Conservation (phyloP, 2,329 filamentous ascomycete genomes). For the Claviceps citrina region DNA sequence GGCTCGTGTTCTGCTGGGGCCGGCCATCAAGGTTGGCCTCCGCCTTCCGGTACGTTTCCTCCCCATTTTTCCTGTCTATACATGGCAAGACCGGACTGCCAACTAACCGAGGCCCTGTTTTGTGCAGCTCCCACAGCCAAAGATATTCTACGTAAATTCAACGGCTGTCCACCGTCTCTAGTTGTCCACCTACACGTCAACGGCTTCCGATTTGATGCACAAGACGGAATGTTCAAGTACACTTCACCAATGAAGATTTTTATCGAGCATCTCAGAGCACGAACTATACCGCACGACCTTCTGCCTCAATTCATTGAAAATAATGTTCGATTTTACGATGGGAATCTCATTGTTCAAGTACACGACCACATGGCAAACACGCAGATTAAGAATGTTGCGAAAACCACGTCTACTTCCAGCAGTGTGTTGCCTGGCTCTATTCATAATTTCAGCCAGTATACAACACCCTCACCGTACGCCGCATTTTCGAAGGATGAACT, state of each 20-base stretch:
- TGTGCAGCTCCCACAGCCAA: slow-evolving; percentile 51
- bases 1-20: slow-evolving; percentile 32
- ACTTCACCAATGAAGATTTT: slow-evolving; percentile 77
- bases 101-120: neutral
- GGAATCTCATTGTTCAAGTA: slow-evolving; percentile 87
- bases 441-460: slow-evolving; percentile 78
- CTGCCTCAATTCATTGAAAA: slow-evolving; percentile 58
- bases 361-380: slow-evolving; percentile 65
- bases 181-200: slow-evolving; percentile 72
- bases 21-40: slow-evolving; percentile 26
- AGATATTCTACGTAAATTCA: slow-evolving; percentile 73
- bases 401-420: slow-evolving; percentile 36
- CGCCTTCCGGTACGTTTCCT: slow-evolving; percentile 33
- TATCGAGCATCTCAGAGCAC: slow-evolving; percentile 59
- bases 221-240: slow-evolving; percentile 84
- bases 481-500: slow-evolving; percentile 52
- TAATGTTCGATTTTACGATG: slow-evolving; percentile 77
- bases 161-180: slow-evolving; percentile 61
- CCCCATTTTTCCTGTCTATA: neutral
- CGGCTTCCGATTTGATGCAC: slow-evolving; percentile 84
- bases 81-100: neutral
- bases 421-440: slow-evolving; percentile 63
- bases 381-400: slow-evolving; percentile 41
- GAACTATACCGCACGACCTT: slow-evolving; percentile 80
- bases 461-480: slow-evolving; percentile 77